These are phyloP conservation scores for Colletotrichum salicis DNA, from an alignment of 2,329 filamentous ascomycete species.

Conservation along the genomic window DNA sequence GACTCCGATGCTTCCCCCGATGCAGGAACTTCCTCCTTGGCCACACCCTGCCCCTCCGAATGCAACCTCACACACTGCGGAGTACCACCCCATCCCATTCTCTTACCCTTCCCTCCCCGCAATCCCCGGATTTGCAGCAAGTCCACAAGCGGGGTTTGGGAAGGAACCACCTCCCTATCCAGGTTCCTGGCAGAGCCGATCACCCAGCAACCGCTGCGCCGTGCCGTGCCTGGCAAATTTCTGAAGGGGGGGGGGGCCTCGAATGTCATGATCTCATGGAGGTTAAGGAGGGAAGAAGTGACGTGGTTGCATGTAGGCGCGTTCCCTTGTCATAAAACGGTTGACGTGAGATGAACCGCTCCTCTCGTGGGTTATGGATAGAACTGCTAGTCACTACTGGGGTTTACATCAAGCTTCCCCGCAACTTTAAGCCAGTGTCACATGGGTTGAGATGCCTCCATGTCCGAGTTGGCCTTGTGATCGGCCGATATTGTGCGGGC, in stretches of 20 bases:
- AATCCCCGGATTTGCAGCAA: slow-evolving; percentile 26
- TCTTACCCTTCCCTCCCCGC: neutral
- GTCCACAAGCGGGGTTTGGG: neutral
- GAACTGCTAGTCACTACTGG: too few species aligned
- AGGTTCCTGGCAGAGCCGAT: neutral
- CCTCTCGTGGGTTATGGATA: neutral
- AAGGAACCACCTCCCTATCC: neutral
- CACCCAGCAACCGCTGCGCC: neutral
- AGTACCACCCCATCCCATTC: neutral
- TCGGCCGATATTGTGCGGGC: neutral
- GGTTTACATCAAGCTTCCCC: neutral
- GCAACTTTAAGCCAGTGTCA: neutral
- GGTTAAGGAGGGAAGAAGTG: neutral
- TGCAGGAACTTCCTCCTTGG: slow-evolving; percentile 29
- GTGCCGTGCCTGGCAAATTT: neutral
- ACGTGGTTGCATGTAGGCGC: neutral
- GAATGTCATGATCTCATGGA: neutral
- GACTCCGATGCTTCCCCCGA: slow-evolving; percentile 13
- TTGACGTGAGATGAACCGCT: neutral
- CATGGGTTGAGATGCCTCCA: neutral
- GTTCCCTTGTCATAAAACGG: too few species aligned
- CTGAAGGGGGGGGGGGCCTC: neutral
- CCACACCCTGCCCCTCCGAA: slow-evolving; percentile 9
- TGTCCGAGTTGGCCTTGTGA: neutral
- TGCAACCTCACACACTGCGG: slow-evolving; percentile 11